Conservation (phyloP, 1,284 basidiomycete genomes). For the Ceratobasidium sp. region DNA sequence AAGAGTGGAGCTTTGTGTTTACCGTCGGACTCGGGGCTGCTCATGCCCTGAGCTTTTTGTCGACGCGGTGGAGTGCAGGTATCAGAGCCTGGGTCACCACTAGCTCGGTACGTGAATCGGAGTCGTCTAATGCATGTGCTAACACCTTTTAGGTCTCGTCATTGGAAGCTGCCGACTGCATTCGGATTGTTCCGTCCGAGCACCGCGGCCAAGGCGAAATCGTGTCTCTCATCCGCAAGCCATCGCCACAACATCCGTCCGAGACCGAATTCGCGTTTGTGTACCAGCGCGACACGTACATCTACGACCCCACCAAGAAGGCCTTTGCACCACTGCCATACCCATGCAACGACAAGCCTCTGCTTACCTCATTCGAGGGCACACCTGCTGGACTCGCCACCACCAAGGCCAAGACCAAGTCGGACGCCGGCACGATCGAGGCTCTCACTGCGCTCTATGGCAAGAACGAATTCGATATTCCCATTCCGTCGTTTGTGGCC, state of each 20-base stretch:
- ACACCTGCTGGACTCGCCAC: constrained; percentile 57
- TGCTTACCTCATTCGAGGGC: constrained; percentile 71
- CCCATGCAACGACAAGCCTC: constrained; percentile 78
- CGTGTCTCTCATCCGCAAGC: constrained; percentile 74
- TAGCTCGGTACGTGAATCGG: constrained; percentile 56
- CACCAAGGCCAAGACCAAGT: constrained; percentile 28
- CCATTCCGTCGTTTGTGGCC: constrained; percentile 88
- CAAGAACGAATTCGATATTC: constrained; percentile 93
- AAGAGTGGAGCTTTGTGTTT: constrained; percentile 95
- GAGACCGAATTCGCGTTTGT: constrained; percentile 79
- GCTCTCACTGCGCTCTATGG: constrained; percentile 70
- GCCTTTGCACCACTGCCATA: constrained; percentile 88
- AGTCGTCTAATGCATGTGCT: constrained; percentile 13
- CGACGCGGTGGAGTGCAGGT: constrained; percentile 88
- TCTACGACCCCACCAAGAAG: constrained; percentile 65
- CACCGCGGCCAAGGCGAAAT: constrained; percentile 94
- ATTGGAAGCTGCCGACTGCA: constrained; percentile 76
- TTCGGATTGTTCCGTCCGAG: constrained; percentile 82
- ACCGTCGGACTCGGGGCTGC: constrained; percentile 83
- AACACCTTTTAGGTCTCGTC: constrained; percentile 60
- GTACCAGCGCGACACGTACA: constrained; percentile 96
- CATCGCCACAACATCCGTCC: constrained; percentile 29
- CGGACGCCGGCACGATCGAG: constrained; percentile 57
- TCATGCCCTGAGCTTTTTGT: constrained; percentile 92
- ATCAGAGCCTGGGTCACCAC: constrained; percentile 83